Conservation (phyloP, 192 early-diverging fungal genomes). For the Spizellomyces sp. region DNA sequence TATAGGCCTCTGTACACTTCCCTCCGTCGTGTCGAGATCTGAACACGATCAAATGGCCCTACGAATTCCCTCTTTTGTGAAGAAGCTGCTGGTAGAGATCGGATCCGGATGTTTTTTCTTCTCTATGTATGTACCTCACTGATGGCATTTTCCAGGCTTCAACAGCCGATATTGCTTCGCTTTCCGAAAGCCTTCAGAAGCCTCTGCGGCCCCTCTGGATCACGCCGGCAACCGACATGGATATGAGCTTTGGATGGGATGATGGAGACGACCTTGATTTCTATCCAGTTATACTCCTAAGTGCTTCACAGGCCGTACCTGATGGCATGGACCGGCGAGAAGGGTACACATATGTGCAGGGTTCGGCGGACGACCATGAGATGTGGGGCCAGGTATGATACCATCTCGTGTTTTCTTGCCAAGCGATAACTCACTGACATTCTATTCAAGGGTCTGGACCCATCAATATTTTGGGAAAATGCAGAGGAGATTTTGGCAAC, state of each 20-base stretch:
- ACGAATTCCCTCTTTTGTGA: conserved; percentile 59
- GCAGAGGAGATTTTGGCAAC: conserved; percentile 33
- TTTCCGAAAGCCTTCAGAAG: conserved; percentile 44
- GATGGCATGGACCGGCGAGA: conserved; percentile 45
- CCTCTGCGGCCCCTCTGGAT: conserved; percentile 87
- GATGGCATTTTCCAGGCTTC: not conserved
- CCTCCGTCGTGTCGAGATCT: conserved; percentile 62
- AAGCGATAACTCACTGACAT: conserved; percentile 3
- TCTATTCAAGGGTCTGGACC: conserved; percentile 55
- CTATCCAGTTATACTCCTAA: conserved; percentile 77
- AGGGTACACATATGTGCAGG: conserved; percentile 83
- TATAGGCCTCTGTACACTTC: conserved; percentile 62
- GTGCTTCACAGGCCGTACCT: conserved; percentile 67
- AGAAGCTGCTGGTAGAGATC: conserved; percentile 47
- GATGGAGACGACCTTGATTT: conserved; percentile 45
- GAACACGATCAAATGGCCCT: conserved; percentile 71
- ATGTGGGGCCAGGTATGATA: conserved; percentile 65
- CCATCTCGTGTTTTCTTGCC: conserved; percentile 3
- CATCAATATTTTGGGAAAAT: conserved; percentile 67
- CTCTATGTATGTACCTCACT: too few species aligned
- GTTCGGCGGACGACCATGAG: conserved; percentile 89
- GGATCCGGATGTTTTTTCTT: too few species aligned
- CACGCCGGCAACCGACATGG: conserved; percentile 56
- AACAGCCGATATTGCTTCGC: conserved; percentile 21
- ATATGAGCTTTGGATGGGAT: conserved; percentile 2